These are phyloP conservation scores for Cladosporium cucumerinum DNA, from an alignment of 2,329 filamentous ascomycete genomes.

Conservation along the genomic window DNA sequence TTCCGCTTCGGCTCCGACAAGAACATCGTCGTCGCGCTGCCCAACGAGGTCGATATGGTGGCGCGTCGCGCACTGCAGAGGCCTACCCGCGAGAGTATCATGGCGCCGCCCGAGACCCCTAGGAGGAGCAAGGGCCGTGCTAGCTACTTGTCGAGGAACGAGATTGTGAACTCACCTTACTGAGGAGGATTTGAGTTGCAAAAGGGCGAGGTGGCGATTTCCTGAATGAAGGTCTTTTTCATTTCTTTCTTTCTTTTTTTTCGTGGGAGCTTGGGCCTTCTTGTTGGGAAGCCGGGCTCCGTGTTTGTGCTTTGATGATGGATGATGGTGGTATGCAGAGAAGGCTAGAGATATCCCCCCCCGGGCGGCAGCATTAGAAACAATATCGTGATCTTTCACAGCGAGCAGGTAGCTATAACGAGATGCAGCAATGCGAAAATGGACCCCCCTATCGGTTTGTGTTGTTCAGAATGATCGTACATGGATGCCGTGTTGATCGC, in stretches of 20 bases:
- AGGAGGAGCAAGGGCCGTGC: slow-evolving; percentile 39
- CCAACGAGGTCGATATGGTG: slow-evolving; percentile 98
- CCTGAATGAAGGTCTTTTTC: neutral
- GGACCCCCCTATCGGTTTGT: neutral
- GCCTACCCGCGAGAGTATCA: slow-evolving; percentile 88
- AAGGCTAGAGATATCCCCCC: slow-evolving; percentile 1
- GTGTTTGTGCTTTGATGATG: neutral
- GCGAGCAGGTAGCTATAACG: neutral
- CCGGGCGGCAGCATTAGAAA: neutral
- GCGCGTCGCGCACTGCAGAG: slow-evolving; percentile 78
- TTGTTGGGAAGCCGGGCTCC: neutral
- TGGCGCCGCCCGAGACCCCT: slow-evolving; percentile 52
- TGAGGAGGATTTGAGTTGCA: slow-evolving; percentile 29
- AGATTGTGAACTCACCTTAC: slow-evolving; percentile 75
- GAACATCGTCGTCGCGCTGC: slow-evolving; percentile 94
- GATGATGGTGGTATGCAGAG: neutral
- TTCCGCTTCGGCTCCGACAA: slow-evolving; percentile 97
- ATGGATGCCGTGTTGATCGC: neutral
- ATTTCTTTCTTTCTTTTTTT: neutral
- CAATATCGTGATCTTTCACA: neutral
- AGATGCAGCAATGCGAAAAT: neutral
- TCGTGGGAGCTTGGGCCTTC: neutral
- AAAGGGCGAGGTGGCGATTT: neutral
- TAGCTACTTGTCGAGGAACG: slow-evolving; percentile 73
- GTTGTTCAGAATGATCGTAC: neutral